Base-by-base conservation (phyloP, 1,139 yeast species). In the Pichia sp. region DNA sequence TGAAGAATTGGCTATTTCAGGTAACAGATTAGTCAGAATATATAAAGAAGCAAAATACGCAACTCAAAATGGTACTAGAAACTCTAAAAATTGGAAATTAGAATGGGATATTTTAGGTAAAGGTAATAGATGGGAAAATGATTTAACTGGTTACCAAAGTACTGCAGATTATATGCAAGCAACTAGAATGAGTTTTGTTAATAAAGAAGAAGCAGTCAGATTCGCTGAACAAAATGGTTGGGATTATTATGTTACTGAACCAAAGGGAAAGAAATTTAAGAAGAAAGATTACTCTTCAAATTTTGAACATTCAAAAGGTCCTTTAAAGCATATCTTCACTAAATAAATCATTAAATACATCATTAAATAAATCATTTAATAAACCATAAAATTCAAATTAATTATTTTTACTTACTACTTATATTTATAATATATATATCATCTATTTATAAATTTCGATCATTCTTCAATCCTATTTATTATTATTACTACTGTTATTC, bases 111-210 rank as follows among this genome's bases (percentile, higher is more conserved):
- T 84, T 36, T 69, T 82, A 47, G 82, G 82, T 39, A 78, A 82
- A 57, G 87, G 85, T 35, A 80, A 86, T 69, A 72, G 95, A 62
- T 87, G 95, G 95, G 95, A 86, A 63, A 86, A 87, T 65, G 94
- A 86, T 60, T 70, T 86, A 60, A 87, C 86, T 67, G 96, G 96
- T 20, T 87, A 85, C 71, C 90, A 86, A 57, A 77, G 87, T 32
- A 71, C 86, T 38, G 79, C 86, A 30, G 96, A 87, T 64, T 82
- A 79, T 66, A 82, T 87, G 94, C 95, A 86, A 69, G 89, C 85
- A 27, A 82, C 92, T n/a, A 76, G 74, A 58, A 67, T 87, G 73
- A 80, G 80, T 63, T 87, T 87, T 61, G 83, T 80, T 58, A 71
- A 80, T 45, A 81, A 78, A 66, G 94, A 86, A 42, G 77, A 86